Evolutionary conservation across 345 rosid genomes (phyloP).

Genomic region (Eucalyptus lansdowneana): DNA sequence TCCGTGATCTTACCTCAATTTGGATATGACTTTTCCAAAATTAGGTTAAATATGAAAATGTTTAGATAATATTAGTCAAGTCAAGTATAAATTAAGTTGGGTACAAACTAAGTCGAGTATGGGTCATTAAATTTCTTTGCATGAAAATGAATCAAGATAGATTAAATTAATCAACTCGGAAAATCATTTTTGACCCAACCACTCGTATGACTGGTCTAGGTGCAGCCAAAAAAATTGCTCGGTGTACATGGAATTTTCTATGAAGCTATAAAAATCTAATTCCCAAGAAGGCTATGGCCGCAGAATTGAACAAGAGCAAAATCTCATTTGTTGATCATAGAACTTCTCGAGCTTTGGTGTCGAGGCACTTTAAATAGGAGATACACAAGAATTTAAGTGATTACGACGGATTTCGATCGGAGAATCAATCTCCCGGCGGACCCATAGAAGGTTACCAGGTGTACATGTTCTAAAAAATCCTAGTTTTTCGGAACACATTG

Average conservation of each 20-base stretch:
- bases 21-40: too few species aligned
- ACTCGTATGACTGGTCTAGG: not conserved
- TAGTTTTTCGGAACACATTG: not conserved
- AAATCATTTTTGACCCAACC: fast-evolving
- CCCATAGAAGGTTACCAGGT: not conserved
- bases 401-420: fast-evolving
- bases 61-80: too few species aligned
- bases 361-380: not conserved
- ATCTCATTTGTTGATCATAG: not conserved
- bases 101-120: fast-evolving
- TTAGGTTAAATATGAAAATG: not conserved
- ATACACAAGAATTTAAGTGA: too few species aligned
- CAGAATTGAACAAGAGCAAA: not conserved
- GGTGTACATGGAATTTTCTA: not conserved
- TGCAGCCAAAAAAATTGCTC: not conserved
- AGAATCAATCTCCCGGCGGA: not conserved
- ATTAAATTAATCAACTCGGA: fast-evolving
- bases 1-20: too few species aligned
- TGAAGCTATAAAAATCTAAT: not conserved
- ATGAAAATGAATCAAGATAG: fast-evolving
- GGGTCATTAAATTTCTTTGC: fast-evolving
- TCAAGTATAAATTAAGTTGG: fast-evolving
- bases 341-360: fast-evolving
- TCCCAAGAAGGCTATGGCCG: not conserved
- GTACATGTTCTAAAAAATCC: not conserved